Base-by-base conservation (phyloP, 805 yeast species). In the Candida lessepsii region DNA sequence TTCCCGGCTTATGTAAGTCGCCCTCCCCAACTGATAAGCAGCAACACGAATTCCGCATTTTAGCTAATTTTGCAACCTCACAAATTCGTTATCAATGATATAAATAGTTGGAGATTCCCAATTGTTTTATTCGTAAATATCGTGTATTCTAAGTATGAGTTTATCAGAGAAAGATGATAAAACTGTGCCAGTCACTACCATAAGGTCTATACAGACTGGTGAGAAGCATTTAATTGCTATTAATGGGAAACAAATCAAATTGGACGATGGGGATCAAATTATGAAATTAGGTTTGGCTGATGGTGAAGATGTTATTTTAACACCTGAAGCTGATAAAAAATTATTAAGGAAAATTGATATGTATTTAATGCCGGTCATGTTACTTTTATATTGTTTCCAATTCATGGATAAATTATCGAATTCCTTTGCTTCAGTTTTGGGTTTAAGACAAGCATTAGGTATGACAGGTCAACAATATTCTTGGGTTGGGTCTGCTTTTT, bases 401-500 rank as follows among this genome's bases (percentile, higher is more conserved):
- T 60, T 57, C 40, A 55, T 63, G 66, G 70, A 65, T 47, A 71
- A 71, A 44, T 51, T 60, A 15, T 51, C 72, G 4, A 60, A 58
- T 39, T 57, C 70, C 69, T 73, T 9, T 9, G 23, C 23, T 20
- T 7, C 6, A 7, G 9, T 20, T 20, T 20, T 7, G 6, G 23
- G 23, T 7, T 20, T 20, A 9, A 9, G 9, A 7, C 9, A 7
- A 6, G 29, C 6, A 7, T 7, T 5, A 5, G 10, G 10, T 11
- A 7, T 26, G 15, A n/a, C 10, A 5, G 29, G 29, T 26, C 29
- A 26, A 13, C 29, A 26, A 11, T 26, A 11, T 13, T 26, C 54
- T 1, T 47, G 48, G 48, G 40, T 42, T n/a, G 76, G 81, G 11
- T 67, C 81, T 1, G 69, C 76, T 5, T 80, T 79, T 47, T 80